Conservation (phyloP, 371 early-diverging fungal species). For the Zancudomyces culisetae region DNA sequence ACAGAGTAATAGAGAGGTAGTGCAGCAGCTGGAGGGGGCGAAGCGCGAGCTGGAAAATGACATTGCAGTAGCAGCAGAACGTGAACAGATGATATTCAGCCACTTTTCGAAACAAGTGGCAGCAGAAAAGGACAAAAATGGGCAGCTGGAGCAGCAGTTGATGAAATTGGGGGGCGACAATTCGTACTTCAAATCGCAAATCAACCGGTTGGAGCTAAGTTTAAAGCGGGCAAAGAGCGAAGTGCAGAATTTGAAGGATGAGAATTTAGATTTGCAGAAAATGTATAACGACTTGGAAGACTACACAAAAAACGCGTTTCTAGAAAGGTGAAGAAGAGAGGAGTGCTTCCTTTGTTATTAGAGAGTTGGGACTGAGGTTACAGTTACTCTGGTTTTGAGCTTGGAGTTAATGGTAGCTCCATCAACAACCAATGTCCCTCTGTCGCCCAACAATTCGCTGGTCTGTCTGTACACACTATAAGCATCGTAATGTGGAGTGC, state of each 20-base stretch:
- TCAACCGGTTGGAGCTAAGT: neutral
- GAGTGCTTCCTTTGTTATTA: no score
- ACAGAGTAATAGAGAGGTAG: no score
- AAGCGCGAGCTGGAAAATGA: constrained; percentile 1
- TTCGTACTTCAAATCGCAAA: neutral
- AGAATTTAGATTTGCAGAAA: neutral
- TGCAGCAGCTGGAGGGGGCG: neutral
- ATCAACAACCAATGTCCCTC: no score
- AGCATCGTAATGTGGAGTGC: no score
- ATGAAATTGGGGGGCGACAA: neutral
- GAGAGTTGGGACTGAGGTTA: neutral
- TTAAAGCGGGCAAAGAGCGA: neutral
- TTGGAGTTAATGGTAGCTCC: no score
- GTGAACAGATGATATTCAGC: constrained; percentile 1
- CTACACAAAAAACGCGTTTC: no score
- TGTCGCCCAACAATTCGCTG: no score
- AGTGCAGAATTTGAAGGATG: neutral
- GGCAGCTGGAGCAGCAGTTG: neutral
- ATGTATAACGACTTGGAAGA: constrained; percentile 1
- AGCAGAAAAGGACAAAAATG: neutral
- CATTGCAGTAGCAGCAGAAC: neutral
- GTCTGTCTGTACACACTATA: no score
- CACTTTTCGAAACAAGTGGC: neutral
- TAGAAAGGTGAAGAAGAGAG: no score
- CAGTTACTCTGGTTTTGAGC: neutral